Base-by-base conservation (phyloP, 768 basidiomycete genomes). In the Panaeolus cyanescens region DNA sequence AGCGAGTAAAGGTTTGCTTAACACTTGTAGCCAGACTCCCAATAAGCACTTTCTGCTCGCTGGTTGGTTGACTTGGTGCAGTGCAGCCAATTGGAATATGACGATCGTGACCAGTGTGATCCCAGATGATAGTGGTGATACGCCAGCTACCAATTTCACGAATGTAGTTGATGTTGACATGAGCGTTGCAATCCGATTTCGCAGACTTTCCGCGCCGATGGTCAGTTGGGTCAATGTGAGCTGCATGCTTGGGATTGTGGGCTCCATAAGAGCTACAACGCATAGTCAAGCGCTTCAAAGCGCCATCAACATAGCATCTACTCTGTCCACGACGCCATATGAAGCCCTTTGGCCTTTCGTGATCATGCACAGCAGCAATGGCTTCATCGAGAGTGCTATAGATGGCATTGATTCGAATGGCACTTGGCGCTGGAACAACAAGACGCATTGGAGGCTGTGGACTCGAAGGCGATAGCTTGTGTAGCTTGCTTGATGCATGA, bases 61-160 rank as follows among this genome's bases (percentile, higher is more conserved):
- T 36, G 3, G 71, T 74, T 1, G 73, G 68, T 19, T 58, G 65
- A 0, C 54, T 61, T 6, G 36, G 61, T 2, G 59, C 50, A 1
- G 28, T 17, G 3, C 65, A 70, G 17, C 68, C 71, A 3, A 31
- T 40, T 0, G 67, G 70, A 56, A 73, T 62, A 7, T 56, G 36
- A 10, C 56, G 72, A 12, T 33, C 55, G 59, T 76, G 73, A n/a
- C n/a, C n/a, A 55, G 74, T 74, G 42, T 76, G 75, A 1, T 55
- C 42, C 42, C 55, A 65, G 8, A 61, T 58, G 15, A 62, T 53
- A 5, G 55, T 1, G 1, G 67, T 62, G 25, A 72, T 54, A 13
- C 36, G 30, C 65, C 66, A 72, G 12, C 42, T 37, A 25, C 31
- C 13, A 17, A 12, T 0, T 1, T 31, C 57, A 1, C 28, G 12